Evolutionary conservation across 495 filamentous ascomycete genomes (phyloP).

Genomic region (Extremus antarcticus): DNA sequence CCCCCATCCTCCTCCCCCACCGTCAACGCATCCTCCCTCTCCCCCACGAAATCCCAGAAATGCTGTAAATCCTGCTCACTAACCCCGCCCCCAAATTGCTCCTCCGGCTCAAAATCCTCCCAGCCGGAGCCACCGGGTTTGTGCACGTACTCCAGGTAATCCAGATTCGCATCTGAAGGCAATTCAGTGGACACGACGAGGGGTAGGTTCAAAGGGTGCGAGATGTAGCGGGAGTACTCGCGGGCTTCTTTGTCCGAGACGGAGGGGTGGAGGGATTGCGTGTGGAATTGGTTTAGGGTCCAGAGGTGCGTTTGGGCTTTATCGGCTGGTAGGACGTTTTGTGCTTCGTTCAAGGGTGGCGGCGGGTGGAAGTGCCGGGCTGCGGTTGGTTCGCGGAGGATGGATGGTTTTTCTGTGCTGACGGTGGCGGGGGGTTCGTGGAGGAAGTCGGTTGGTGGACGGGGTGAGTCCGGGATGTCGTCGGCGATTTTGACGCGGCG

Average conservation of each 20-base stretch:
- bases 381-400: conserved; percentile 13
- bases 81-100: conserved; percentile 15
- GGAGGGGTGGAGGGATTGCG: conserved; percentile 66
- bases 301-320: conserved; percentile 47
- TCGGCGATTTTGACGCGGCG: conserved; percentile 51
- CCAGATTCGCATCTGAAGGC: conserved; percentile 43
- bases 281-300: conserved; percentile 76
- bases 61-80: conserved; percentile 60
- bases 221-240: conserved; percentile 85
- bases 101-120: conserved; percentile 9
- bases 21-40: conserved; percentile 75
- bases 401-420: conserved; percentile 21
- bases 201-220: conserved; percentile 79
- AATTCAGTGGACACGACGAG: conserved; percentile 69
- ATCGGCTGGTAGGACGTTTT: conserved; percentile 30
- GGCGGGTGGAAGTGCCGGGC: background rate
- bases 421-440: background rate
- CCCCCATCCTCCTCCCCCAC: conserved; percentile 70
- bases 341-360: background rate
- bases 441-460: background rate
- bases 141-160: conserved; percentile 66
- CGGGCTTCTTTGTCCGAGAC: conserved; percentile 63
- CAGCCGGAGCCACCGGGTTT: conserved; percentile 29
- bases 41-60: conserved; percentile 62
- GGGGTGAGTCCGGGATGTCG: conserved; percentile 15